Evolutionary conservation across 164 flowering plant species (phyloP).

Genomic region (Berberis vulgaris): DNA sequence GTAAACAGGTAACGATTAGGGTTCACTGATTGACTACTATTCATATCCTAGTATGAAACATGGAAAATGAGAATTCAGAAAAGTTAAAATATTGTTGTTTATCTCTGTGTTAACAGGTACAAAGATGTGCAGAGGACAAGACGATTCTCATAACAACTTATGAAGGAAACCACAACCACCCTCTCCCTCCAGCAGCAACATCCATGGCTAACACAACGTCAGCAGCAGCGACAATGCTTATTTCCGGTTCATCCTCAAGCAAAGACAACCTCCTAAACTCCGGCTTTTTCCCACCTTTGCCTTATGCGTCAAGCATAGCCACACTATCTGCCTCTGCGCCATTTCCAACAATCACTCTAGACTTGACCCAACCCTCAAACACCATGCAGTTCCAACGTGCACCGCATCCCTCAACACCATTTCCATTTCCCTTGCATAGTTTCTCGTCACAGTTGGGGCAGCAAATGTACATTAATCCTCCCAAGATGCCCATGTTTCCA

Average conservation of each 20-base stretch:
- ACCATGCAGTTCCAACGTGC: constrained; percentile 17
- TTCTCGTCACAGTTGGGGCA: constrained; percentile 11
- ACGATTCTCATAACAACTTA: constrained; percentile 33
- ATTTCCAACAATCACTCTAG: constrained; percentile 54
- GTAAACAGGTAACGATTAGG: constrained; percentile 39
- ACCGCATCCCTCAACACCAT: constrained; percentile 10
- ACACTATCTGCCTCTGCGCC: constrained; percentile 67
- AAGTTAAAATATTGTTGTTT: neutral
- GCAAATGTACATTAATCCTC: constrained; percentile 8
- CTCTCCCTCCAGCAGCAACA: constrained; percentile 33
- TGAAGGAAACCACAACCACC: constrained; percentile 38
- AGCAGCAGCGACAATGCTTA: constrained; percentile 32
- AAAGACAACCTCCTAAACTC: constrained; percentile 19
- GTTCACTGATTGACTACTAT: neutral
- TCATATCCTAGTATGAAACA: no score
- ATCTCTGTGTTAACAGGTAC: constrained; percentile 21
- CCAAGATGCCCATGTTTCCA: constrained; percentile 9
- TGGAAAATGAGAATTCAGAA: no score
- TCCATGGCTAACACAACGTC: constrained; percentile 35
- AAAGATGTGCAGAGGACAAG: constrained; percentile 33
- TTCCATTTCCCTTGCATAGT: constrained; percentile 23
- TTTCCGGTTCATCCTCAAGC: constrained; percentile 35
- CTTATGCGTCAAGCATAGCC: constrained; percentile 41
- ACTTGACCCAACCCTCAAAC: constrained; percentile 33
- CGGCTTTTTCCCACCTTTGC: constrained; percentile 20